Percentiles rank a stretch among this genome's conserved stretches.
These are phyloP conservation scores for Paramyrothecium roridum DNA, from an alignment of 2,329 filamentous ascomycete species.

Conservation along the genomic window DNA sequence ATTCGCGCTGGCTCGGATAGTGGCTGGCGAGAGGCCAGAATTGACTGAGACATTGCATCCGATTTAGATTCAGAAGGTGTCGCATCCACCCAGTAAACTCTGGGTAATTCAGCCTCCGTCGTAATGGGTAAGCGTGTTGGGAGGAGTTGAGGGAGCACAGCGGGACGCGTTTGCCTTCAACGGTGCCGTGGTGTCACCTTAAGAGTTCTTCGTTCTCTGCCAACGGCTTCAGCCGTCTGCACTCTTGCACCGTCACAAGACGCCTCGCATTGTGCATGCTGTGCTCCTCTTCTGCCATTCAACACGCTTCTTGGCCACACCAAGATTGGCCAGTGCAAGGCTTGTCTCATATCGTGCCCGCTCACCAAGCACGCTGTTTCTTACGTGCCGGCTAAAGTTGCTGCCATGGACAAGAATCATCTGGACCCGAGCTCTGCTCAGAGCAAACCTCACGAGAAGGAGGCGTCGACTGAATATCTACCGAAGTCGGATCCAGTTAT, in stretches of 20 bases:
- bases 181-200: background rate
- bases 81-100: background rate
- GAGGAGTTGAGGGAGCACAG: background rate
- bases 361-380: too few relatives aligned
- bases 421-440: slow-evolving; percentile 14
- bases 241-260: too few relatives aligned
- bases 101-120: background rate
- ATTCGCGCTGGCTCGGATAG: background rate
- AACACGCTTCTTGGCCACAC: too few relatives aligned
- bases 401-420: slow-evolving; percentile 18
- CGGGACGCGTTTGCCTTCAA: background rate
- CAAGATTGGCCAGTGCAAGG: too few relatives aligned
- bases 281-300: too few relatives aligned
- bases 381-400: background rate
- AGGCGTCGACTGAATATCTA: slow-evolving; percentile 15
- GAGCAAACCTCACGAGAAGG: slow-evolving; percentile 7
- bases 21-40: background rate
- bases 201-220: background rate
- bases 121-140: background rate
- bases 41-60: background rate
- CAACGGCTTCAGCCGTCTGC: too few relatives aligned
- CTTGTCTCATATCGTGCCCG: too few relatives aligned
- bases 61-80: background rate
- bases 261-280: too few relatives aligned
- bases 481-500: slow-evolving; percentile 5